phyloP scores from a whole-genome alignment of 768 basidiomycete genomes.

The Collybia nuda region DNA sequence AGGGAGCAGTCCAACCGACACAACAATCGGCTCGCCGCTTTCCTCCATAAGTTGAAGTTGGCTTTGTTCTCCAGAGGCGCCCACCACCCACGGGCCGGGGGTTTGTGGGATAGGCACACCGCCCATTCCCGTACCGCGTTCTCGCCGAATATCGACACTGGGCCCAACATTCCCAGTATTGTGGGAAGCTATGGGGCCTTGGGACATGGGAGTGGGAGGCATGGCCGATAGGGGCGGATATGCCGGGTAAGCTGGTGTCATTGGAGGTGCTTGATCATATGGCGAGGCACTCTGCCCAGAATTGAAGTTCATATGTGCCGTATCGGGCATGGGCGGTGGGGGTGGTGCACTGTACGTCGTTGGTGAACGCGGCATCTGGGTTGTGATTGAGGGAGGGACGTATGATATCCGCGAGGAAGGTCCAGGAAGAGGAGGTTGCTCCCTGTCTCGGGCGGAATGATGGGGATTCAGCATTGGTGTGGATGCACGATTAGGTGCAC shows the following conservation, averaged over 20 bases:
- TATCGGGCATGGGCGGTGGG: conserved; percentile 21
- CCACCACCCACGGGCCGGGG: conserved; percentile 52
- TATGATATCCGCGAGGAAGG: conserved; percentile 29
- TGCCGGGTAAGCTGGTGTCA: conserved; percentile 74
- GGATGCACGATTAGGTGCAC: conserved; percentile 18
- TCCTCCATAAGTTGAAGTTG: conserved; percentile 28
- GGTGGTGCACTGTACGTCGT: conserved; percentile 55
- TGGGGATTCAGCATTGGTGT: conserved; percentile 20
- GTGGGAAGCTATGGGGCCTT: conserved; percentile 53
- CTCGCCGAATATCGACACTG: conserved; percentile 68
- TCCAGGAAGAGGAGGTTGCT: conserved; percentile 22
- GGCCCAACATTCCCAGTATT: conserved; percentile 49
- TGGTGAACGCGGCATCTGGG: conserved; percentile 43
- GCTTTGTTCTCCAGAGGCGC: conserved; percentile 38
- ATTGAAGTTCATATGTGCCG: conserved; percentile 1
- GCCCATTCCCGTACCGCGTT: conserved; percentile 42
- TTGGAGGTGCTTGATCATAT: conserved; percentile 27
- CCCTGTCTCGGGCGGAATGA: conserved; percentile 17
- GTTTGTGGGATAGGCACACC: conserved; percentile 44
- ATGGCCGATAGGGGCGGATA: conserved; percentile 50
- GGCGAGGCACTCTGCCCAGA: neutral
- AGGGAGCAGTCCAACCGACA: conserved; percentile 61
- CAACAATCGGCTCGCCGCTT: conserved; percentile 60
- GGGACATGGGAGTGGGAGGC: conserved; percentile 54
- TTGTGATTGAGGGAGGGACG: conserved; percentile 28